phyloP scores from a whole-genome alignment of 805 yeast species.

The Groenewaldozyma tartarivorans region DNA sequence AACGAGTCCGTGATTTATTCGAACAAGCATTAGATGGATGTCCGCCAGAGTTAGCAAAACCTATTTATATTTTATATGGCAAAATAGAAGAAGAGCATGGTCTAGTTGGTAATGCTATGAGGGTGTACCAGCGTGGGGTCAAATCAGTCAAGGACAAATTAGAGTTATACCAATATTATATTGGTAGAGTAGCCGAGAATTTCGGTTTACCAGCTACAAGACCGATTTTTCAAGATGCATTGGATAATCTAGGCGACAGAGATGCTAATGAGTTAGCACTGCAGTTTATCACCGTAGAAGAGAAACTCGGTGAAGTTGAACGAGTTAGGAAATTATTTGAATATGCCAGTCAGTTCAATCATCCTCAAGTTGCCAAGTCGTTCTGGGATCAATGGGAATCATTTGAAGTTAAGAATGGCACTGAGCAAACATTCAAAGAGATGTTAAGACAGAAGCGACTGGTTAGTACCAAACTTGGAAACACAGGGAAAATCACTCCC shows the following conservation, averaged over 20 bases:
- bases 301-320: constrained; percentile 37
- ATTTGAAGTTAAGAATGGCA: constrained; percentile 66
- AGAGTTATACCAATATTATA: constrained; percentile 35
- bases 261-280: constrained; percentile 36
- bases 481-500: constrained; percentile 8
- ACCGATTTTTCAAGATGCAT: constrained; percentile 42
- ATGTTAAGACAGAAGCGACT: constrained; percentile 56
- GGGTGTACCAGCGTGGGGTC: constrained; percentile 37
- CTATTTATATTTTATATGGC: constrained; percentile 47
- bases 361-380: constrained; percentile 22
- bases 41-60: constrained; percentile 38
- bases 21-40: constrained; percentile 53
- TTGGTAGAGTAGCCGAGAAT: constrained; percentile 32
- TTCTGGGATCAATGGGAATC: constrained; percentile 65
- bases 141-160: constrained; percentile 25
- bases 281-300: constrained; percentile 52
- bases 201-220: constrained; percentile 38
- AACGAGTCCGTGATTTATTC: constrained; percentile 61
- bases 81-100: constrained; percentile 54
- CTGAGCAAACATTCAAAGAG: constrained; percentile 60
- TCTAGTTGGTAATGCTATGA: constrained; percentile 39
- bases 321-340: constrained; percentile 57
- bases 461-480: constrained; percentile 21
- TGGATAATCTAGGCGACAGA: constrained; percentile 37
- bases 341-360: constrained; percentile 40